Evolutionary conservation across 169 alveolate genomes (phyloP), one percentile per base, ranked within the genome.

Genomic region (Perkinsus olseni): DNA sequence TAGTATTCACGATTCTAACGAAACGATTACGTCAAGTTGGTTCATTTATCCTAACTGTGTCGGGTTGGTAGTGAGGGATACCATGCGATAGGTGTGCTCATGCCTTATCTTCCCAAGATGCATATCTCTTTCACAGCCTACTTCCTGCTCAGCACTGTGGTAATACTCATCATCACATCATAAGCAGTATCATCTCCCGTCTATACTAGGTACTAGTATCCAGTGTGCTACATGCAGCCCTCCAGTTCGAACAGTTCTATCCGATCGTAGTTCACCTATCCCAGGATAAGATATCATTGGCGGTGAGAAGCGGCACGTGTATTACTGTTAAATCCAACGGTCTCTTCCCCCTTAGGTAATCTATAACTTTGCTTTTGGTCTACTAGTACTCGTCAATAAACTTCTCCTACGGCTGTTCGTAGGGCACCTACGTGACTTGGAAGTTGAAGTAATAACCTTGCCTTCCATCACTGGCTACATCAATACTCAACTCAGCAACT

Each of bases 401-500:
- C 20, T 91, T 50, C 74, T 39, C 92, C 91, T 93, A 39, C 91
- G 38, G 39, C 38, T 93, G 48, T 45, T 93, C 38, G 37, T 93
- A 48, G 94, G 94, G 48, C 93, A 40, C 0, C 93, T 93, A 36
- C 91, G 94, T 38, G 94, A 91, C 36, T 92, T 93, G 28, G 94
- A 93, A 38, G 38, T 93, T 34, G 94, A 39, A 13, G 92, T 38
- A 91, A 20, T n/a, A 38, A 21, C 37, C 51, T 38, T n/a, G 4
- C 34, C 3, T 36, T 21, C 0, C 37, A 82, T 40, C 3, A 36
- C 3, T 93, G 21, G n/a, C 10, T 51, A 38, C 17, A 36, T 74
- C 36, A 21, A 34, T 38, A 34, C 74, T 37, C 17, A 48, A 20
- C 74, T 37, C 93, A 97, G 95, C 98, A 97, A 45, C 95, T 97